phyloP scores from a whole-genome alignment of 192 early-diverging fungal genomes.

The Neocallimastix lanati region DNA sequence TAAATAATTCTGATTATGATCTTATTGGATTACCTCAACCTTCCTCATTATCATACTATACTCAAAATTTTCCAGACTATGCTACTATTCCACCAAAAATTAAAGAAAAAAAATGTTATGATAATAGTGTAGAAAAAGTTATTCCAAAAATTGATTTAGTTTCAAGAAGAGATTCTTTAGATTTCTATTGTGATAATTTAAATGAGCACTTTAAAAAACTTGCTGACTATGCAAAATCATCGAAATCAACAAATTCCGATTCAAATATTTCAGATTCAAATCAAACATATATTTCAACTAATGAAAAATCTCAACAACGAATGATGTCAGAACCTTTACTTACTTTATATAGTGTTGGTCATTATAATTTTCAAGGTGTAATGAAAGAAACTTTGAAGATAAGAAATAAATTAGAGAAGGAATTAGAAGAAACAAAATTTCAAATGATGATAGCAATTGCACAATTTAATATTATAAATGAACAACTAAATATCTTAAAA shows the following conservation, averaged over 20 bases:
- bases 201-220: not conserved
- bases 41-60: not conserved
- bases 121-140: not conserved
- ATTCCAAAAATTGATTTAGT: not conserved
- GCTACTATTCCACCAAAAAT: not conserved
- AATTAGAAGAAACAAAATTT: not conserved
- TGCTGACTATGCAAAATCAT: too few species aligned
- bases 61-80: not conserved
- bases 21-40: not conserved
- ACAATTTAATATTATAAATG: not conserved
- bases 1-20: not conserved
- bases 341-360: not conserved
- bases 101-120: not conserved
- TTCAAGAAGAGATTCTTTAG: not conserved
- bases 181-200: not conserved
- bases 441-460: not conserved
- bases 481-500: not conserved
- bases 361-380: not conserved
- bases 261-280: not conserved
- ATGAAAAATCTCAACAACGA: not conserved
- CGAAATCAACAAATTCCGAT: not conserved
- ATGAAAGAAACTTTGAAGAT: not conserved
- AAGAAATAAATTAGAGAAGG: not conserved
- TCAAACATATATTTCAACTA: not conserved
- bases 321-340: not conserved